phyloP scores from a whole-genome alignment of 1,284 basidiomycete genomes.

The Ganoderma sp. region DNA sequence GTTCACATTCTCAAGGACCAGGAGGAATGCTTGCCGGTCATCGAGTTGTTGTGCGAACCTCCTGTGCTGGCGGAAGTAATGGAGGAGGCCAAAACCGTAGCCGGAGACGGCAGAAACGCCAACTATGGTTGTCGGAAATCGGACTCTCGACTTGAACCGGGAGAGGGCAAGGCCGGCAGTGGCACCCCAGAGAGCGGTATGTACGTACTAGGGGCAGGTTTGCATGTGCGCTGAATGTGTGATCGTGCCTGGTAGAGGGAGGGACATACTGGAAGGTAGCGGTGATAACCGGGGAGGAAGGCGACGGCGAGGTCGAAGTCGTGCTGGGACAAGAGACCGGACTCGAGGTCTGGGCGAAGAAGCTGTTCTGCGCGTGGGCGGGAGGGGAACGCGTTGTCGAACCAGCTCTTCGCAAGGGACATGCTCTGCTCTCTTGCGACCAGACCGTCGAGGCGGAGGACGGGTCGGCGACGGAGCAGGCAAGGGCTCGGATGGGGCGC shows the following conservation, averaged over 20 bases:
- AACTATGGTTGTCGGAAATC: slow-evolving; percentile 26
- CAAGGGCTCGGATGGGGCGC: neutral
- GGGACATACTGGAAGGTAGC: slow-evolving; percentile 48
- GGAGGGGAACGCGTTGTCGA: slow-evolving; percentile 47
- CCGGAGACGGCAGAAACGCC: slow-evolving; percentile 25
- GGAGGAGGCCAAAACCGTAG: slow-evolving; percentile 27
- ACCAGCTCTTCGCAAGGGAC: slow-evolving; percentile 42
- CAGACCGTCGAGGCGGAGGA: neutral
- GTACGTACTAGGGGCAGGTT: slow-evolving; percentile 32
- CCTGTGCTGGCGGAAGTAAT: slow-evolving; percentile 26
- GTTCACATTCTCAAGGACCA: slow-evolving; percentile 31
- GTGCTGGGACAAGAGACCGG: slow-evolving; percentile 54
- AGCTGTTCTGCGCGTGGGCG: slow-evolving; percentile 48
- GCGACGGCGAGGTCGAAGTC: slow-evolving; percentile 59
- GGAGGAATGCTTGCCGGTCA: slow-evolving; percentile 28
- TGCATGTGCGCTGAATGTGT: neutral
- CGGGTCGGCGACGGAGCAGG: neutral
- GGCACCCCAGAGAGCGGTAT: slow-evolving; percentile 30
- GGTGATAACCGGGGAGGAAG: slow-evolving; percentile 57
- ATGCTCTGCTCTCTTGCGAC: slow-evolving; percentile 33
- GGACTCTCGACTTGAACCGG: slow-evolving; percentile 25
- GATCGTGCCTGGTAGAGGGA: slow-evolving; percentile 1
- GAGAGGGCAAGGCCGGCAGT: slow-evolving; percentile 21
- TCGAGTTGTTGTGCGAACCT: slow-evolving; percentile 25
- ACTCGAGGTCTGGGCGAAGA: slow-evolving; percentile 63